Evolutionary conservation across 164 flowering plant genomes (phyloP).

Genomic region (Chimonanthus salicifolius): DNA sequence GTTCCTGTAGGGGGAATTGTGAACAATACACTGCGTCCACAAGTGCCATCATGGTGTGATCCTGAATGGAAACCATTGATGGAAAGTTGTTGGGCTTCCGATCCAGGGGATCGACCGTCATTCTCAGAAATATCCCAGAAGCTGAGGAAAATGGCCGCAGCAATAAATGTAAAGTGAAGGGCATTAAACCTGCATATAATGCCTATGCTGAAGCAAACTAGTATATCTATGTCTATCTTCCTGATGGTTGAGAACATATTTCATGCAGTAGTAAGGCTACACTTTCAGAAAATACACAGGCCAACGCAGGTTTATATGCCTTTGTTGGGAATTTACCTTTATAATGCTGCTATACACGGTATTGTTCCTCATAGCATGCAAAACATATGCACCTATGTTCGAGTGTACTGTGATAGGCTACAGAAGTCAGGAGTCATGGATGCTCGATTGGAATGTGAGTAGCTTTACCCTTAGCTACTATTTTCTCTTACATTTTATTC

Average conservation of each 20-base stretch:
- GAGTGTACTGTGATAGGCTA: conserved; percentile 9
- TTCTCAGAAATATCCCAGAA: conserved; percentile 86
- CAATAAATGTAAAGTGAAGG: conserved; percentile 70
- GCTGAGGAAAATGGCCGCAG: conserved; percentile 89
- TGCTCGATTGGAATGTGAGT: conserved; percentile 35
- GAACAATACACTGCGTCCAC: conserved; percentile 83
- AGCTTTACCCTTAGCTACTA: not conserved
- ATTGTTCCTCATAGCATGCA: conserved; percentile 17
- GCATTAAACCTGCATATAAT: not conserved
- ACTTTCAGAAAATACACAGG: conserved; percentile 17
- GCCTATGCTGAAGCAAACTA: conserved; percentile 8
- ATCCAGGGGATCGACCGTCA: conserved; percentile 79
- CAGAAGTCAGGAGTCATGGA: conserved; percentile 18
- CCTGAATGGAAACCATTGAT: conserved; percentile 97
- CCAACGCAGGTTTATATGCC: conserved; percentile 12
- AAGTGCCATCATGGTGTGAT: conserved; percentile 93
- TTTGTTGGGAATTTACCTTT: conserved; percentile 16
- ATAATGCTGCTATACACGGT: conserved; percentile 23
- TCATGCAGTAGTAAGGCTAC: conserved; percentile 5
- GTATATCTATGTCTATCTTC: conserved; percentile 16
- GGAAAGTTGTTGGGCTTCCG: conserved; percentile 93
- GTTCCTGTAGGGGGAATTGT: conserved; percentile 78
- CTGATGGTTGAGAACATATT: conserved; percentile 17
- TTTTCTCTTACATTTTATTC: not conserved
- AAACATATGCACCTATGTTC: conserved; percentile 13